These are phyloP conservation scores for Gossypium ekmanianum DNA, from an alignment of 345 rosid genomes.

Conservation along the genomic window DNA sequence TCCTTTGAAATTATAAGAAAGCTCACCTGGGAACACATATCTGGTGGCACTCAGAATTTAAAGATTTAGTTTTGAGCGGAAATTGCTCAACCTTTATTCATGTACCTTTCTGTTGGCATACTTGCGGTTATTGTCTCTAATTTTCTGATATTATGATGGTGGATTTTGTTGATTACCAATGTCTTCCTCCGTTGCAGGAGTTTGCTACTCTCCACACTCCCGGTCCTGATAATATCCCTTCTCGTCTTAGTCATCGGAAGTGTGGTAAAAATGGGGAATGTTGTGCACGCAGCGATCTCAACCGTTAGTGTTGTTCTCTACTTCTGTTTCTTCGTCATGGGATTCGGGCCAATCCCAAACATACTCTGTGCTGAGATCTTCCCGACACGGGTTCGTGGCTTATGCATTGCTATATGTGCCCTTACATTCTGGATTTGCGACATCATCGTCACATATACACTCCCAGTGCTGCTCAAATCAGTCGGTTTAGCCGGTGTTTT, in stretches of 20 bases:
- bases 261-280: slow-evolving; percentile 42
- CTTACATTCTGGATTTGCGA: slow-evolving; percentile 83
- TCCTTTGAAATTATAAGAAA: background rate
- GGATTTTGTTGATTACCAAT: background rate
- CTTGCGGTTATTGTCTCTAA: background rate
- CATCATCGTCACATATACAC: slow-evolving; percentile 73
- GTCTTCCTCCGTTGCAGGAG: slow-evolving; percentile 46
- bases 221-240: slow-evolving; percentile 60
- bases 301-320: slow-evolving; percentile 64
- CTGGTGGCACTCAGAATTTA: background rate
- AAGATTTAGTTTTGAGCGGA: background rate
- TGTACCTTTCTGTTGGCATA: background rate
- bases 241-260: slow-evolving; percentile 58
- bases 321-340: slow-evolving; percentile 95
- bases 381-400: slow-evolving; percentile 87
- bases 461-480: slow-evolving; percentile 76
- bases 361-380: slow-evolving; percentile 94
- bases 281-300: slow-evolving; percentile 62
- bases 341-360: slow-evolving; percentile 94
- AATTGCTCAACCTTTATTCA: background rate
- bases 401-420: slow-evolving; percentile 90
- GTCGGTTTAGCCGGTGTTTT: slow-evolving; percentile 80
- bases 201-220: slow-evolving; percentile 76
- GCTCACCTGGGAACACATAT: background rate
- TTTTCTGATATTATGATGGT: background rate